Evolutionary conservation across 2,329 filamentous ascomycete species (phyloP).

Genomic region (Whalleya microplaca): DNA sequence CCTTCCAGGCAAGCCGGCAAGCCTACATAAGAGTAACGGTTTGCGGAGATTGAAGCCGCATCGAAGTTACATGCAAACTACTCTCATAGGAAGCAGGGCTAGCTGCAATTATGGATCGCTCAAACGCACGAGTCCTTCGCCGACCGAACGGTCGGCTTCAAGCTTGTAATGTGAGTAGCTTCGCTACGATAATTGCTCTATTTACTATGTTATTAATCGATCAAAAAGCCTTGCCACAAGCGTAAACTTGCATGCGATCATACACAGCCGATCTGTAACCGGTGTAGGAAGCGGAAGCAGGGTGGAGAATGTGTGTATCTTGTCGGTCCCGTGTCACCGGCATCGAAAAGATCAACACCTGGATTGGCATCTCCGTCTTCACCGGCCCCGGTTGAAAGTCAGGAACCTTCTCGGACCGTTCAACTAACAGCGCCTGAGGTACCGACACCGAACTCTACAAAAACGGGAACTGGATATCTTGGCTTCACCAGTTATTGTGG

Average conservation of each 20-base stretch:
- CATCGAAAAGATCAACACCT: too few relatives aligned
- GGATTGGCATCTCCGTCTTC: not conserved
- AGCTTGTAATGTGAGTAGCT: constrained; percentile 33
- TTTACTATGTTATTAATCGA: constrained; percentile 20
- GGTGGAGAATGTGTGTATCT: constrained; percentile 42
- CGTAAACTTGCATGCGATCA: constrained; percentile 51
- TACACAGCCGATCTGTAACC: constrained; percentile 42
- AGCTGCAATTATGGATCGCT: not conserved
- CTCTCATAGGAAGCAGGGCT: not conserved
- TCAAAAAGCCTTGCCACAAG: constrained; percentile 44
- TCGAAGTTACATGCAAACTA: not conserved
- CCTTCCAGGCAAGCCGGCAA: too few relatives aligned
- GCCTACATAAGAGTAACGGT: too few relatives aligned
- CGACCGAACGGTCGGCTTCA: constrained; percentile 36
- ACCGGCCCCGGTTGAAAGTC: too few relatives aligned
- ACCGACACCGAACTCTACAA: constrained; percentile 16
- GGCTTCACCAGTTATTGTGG: constrained; percentile 49
- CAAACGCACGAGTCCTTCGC: constrained; percentile 27
- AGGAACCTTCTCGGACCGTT: constrained; percentile 13
- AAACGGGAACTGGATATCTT: constrained; percentile 43
- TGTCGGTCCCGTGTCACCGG: constrained; percentile 1
- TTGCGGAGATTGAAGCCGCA: not conserved
- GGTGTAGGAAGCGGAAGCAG: constrained; percentile 43
- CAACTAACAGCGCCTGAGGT: constrained; percentile 15
- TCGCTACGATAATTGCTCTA: not conserved